Base-by-base conservation (phyloP, 202 grass and related monocot species). In the Bolboschoenoplectus hybrid region DNA sequence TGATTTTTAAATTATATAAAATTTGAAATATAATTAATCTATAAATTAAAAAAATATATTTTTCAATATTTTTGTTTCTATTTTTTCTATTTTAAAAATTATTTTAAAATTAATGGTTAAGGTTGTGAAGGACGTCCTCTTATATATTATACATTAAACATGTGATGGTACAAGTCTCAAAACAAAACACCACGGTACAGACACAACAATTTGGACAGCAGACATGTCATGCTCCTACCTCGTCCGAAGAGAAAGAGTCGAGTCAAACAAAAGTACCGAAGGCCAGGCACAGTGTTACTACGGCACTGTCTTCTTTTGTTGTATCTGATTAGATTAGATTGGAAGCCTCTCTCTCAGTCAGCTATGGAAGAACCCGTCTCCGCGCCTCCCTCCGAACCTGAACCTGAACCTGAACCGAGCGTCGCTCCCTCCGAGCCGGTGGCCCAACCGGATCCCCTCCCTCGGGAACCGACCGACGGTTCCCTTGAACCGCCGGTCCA, bases 291-390 rank as follows among this genome's bases (percentile, higher is more conserved):
- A 9, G 43, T 19, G 7, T 44, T 5, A 44, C 14, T 74, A 12
- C 67, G 14, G 13, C 49, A 36, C 52, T 10, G 11, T 79, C n/a
- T 51, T 45, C 14, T 39, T 26, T 38, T 8, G 40, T 45, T 70
- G 14, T 38, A 43, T 45, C 39, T 2, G 43, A 44, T 44, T 44
- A 44, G 40, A 71, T 44, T 4, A 39, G 16, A 71, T 45, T 9
- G 40, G 1, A 45, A 46, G 9, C n/a, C 82, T 85, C 26, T n/a
- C 34, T 43, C 6, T 52, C 8, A 0, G 11, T 40, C 8, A 0
- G 11, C 14, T 17, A 86, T 86, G 85, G 71, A 79, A 64, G 61
- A 85, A 65, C 84, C 67, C 41, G 70, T 62, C 55, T 13, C 83
- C 11, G 45, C 47, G 45, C 55, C 63, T 35, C 26, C 78, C 41